A percentile compares a stretch with the other conserved stretches of the same genome.
These are phyloP conservation scores for Cyathus striatus DNA, from an alignment of 768 basidiomycete genomes.

Conservation along the genomic window DNA sequence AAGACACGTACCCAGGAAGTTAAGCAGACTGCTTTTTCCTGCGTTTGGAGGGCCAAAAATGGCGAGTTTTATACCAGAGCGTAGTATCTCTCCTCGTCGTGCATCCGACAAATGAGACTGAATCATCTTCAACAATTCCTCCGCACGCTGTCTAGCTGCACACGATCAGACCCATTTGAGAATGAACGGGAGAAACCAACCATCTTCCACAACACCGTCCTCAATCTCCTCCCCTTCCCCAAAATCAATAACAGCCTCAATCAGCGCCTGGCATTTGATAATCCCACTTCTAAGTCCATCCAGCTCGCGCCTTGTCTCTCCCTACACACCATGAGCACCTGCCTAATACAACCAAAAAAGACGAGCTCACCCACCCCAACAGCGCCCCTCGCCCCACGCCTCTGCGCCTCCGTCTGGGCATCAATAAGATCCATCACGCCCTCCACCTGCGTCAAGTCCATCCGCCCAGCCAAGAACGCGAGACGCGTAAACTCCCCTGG, in stretches of 20 bases:
- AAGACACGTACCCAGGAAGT: conserved; percentile 63
- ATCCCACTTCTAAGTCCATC: conserved; percentile 61
- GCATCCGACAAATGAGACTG: conserved; percentile 58
- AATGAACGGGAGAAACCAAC: conserved; percentile 26
- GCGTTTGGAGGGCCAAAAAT: conserved; percentile 94
- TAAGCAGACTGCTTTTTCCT: conserved; percentile 85
- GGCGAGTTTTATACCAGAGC: conserved; percentile 75
- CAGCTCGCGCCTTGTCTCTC: conserved; percentile 52
- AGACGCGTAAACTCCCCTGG: conserved; percentile 87
- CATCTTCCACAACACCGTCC: conserved; percentile 70
- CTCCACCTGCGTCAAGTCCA: conserved; percentile 88
- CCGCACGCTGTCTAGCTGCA: conserved; percentile 51
- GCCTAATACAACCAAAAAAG: background rate
- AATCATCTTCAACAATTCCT: conserved; percentile 46
- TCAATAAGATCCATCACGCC: conserved; percentile 84
- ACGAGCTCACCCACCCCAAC: conserved; percentile 50
- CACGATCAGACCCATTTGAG: conserved; percentile 2
- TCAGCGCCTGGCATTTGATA: conserved; percentile 66
- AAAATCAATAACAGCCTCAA: conserved; percentile 92
- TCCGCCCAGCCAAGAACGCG: conserved; percentile 73
- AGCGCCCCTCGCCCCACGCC: conserved; percentile 64
- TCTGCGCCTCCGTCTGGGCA: conserved; percentile 81
- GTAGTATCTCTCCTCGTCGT: conserved; percentile 77
- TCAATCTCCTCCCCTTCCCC: conserved; percentile 90
- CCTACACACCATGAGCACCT: conserved; percentile 34